Conservation (phyloP, 257 asterid species). For the Solanum rostratum region DNA sequence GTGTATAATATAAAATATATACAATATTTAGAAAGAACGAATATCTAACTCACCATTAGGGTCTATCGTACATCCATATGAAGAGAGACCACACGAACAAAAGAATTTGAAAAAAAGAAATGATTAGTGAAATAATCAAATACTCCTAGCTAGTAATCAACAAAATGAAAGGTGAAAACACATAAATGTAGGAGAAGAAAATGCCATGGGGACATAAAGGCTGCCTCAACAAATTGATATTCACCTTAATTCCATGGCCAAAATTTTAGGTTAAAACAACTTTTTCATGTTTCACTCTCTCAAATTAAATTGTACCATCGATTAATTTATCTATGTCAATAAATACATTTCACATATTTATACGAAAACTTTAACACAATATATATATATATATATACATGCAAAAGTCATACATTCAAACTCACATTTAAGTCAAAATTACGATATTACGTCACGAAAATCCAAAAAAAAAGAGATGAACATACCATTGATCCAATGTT, state of each 20-base stretch:
- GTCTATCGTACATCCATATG: constrained; percentile 10
- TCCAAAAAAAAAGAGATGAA: neutral
- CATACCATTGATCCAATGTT: constrained; percentile 33
- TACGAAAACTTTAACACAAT: neutral
- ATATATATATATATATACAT: neutral
- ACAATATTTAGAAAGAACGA: neutral
- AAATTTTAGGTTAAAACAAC: neutral
- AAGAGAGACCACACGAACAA: neutral
- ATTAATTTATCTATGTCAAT: neutral
- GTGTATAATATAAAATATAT: neutral
- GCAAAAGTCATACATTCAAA: neutral
- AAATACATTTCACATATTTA: neutral
- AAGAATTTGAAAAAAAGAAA: neutral
- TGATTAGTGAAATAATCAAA: neutral
- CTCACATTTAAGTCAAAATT: neutral
- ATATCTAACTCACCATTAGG: constrained; percentile 23
- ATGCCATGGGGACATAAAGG: neutral
- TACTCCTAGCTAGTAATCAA: no score
- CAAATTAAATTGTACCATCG: neutral
- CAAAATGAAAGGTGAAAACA: neutral
- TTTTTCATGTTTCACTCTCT: neutral
- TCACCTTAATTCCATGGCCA: neutral
- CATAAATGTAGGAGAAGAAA: neutral
- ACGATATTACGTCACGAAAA: neutral
- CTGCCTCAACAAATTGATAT: neutral